phyloP scores from a whole-genome alignment of 768 basidiomycete species.

The Mycena olivaceomarginata region DNA sequence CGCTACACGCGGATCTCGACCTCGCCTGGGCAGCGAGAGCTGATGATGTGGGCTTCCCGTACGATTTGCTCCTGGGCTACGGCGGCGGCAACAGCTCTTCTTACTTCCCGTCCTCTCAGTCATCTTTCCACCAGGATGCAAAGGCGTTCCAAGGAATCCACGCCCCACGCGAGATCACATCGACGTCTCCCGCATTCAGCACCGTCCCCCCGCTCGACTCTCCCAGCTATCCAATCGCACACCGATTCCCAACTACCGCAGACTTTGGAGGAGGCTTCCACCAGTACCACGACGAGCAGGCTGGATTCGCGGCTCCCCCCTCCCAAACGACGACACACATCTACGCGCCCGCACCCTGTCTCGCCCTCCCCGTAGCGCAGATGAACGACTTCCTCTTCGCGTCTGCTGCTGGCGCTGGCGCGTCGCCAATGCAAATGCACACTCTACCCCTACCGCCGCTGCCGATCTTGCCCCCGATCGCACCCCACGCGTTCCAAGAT shows the following conservation, averaged over 20 bases:
- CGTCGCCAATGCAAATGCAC: background rate
- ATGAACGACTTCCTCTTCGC: background rate
- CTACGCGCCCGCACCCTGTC: slow-evolving; percentile 19
- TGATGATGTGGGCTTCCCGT: background rate
- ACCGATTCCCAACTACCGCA: background rate
- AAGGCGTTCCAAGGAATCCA: background rate
- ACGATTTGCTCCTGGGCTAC: too few species aligned
- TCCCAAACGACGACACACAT: background rate
- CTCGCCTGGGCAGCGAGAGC: background rate
- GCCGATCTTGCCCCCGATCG: slow-evolving; percentile 51
- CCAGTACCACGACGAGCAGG: background rate
- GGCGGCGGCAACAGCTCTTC: background rate
- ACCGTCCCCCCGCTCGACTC: background rate
- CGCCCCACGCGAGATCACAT: background rate
- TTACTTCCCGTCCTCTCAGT: background rate
- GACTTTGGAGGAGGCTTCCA: background rate
- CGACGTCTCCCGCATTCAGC: background rate
- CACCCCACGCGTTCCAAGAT: slow-evolving; percentile 52
- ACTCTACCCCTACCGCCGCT: background rate
- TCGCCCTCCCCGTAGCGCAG: background rate
- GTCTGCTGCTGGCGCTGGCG: background rate
- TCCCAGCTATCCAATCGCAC: background rate
- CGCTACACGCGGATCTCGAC: background rate
- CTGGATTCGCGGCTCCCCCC: background rate
- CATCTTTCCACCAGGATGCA: background rate